These are phyloP conservation scores for Auriculariales sp. DNA, from an alignment of 768 basidiomycete species.

Conservation along the genomic window DNA sequence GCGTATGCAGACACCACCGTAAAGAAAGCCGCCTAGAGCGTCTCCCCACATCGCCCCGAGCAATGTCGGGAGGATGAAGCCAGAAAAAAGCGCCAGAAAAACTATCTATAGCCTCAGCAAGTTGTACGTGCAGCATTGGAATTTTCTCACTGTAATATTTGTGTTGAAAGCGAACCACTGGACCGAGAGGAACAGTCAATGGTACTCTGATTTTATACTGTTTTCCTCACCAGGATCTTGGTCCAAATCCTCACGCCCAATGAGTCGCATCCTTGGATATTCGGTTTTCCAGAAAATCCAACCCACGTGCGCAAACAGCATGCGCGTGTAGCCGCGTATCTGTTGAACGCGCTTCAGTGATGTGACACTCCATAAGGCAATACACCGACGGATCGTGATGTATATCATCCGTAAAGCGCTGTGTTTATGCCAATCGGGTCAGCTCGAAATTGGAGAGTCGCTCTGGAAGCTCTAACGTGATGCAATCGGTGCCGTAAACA, in stretches of 20 bases:
- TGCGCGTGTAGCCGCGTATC: slow-evolving; percentile 60
- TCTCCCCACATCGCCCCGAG: slow-evolving; percentile 50
- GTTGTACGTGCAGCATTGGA: too few species aligned
- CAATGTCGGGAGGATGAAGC: slow-evolving; percentile 40
- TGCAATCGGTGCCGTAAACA: slow-evolving; percentile 61
- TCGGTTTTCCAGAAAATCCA: slow-evolving; percentile 73
- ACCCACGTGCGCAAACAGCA: slow-evolving; percentile 68
- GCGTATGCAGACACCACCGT: slow-evolving; percentile 52
- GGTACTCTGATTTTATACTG: too few species aligned
- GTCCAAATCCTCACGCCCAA: slow-evolving; percentile 56
- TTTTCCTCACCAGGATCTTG: slow-evolving; percentile 51
- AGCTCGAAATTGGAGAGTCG: not conserved
- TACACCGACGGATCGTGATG: slow-evolving; percentile 44
- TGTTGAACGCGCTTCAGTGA: slow-evolving; percentile 11
- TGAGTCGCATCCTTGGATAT: slow-evolving; percentile 44
- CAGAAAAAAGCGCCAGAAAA: slow-evolving; percentile 41
- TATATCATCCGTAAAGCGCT: slow-evolving; percentile 60
- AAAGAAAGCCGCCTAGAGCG: slow-evolving; percentile 49
- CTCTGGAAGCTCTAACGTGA: slow-evolving; percentile 34
- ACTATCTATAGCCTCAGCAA: slow-evolving; percentile 28
- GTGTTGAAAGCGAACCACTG: slow-evolving; percentile 61
- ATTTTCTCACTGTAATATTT: slow-evolving; percentile 44
- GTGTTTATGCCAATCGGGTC: not conserved
- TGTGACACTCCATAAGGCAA: too few species aligned
- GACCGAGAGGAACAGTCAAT: not conserved